Base-by-base conservation (phyloP, 2,329 filamentous ascomycete genomes). In the Chrysoporthe deuterocubensis region DNA sequence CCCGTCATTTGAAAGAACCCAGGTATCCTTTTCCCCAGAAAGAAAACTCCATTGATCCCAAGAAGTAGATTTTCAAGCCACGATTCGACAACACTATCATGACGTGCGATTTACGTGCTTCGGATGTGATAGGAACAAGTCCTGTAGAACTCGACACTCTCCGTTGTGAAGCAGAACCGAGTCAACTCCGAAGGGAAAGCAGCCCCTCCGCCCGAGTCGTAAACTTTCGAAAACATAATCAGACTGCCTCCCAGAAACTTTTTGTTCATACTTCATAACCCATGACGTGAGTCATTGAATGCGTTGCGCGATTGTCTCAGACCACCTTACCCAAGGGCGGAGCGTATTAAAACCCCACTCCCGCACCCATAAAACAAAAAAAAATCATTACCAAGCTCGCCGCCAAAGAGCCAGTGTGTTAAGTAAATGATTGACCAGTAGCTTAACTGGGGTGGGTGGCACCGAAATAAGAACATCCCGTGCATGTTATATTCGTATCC, bases 221-320 rank as follows among this genome's bases (percentile, higher is more conserved):
- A 16, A 54, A 26, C 26, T 2, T 54, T 26, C 26, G 21, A 54
- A 16, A 32, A 26, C 50, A 34, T 54, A 32, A 32, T 26, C 21
- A 54, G 50, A 13, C 7, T 48, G 59, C 59, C 59, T 61, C 43
- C 59, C 59, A 37, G 43, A 34, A 37, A 48, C 59, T 46, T 57
- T 61, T 46, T 44, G n/a, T 61, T 61, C 59, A 61, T 61, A 48
- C 59, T 32, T 61, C 59, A 26, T 61, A 46, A 48, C 14, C 43
- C 59, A 34, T 48, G 43, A 61, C 59, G 59, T 61, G 59, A 46
- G 59, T 61, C 59, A 34, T 61, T 61, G 59, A 32, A n/a, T 18
- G 7, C 43, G n/a, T 61, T 34, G 59, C 59, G 4, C 26, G 11
- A 34, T 61, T 44, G 18, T 60, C 42, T 60, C 50, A 32, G 11